Conservation (phyloP, 1,284 basidiomycete genomes). For the Sphaerobolus stellatus region DNA sequence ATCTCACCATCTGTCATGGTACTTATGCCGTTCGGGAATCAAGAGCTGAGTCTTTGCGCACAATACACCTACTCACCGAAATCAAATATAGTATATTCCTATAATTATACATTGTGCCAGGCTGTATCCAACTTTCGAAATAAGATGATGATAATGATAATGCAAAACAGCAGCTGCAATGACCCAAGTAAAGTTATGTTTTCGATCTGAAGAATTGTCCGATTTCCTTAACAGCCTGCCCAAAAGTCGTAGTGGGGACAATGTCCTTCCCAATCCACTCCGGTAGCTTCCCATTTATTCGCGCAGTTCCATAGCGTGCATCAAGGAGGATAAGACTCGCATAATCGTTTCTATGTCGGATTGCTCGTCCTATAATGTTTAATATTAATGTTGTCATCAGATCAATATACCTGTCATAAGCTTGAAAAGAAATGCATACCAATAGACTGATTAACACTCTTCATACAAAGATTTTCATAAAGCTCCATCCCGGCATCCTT, state of each 20-base stretch:
- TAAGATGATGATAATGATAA: too few species aligned
- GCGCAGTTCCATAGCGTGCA: conserved; percentile 64
- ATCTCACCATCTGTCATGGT: too few species aligned
- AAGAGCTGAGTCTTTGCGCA: too few species aligned
- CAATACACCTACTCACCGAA: too few species aligned
- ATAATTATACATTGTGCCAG: too few species aligned
- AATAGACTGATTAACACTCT: conserved; percentile 95
- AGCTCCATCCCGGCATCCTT: conserved; percentile 80
- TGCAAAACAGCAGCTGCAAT: too few species aligned
- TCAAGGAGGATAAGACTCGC: conserved; percentile 85
- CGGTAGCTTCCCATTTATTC: conserved; percentile 78
- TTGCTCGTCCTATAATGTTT: conserved; percentile 70
- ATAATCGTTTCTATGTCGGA: conserved; percentile 86
- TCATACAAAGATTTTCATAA: conserved; percentile 95
- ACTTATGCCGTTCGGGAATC: too few species aligned
- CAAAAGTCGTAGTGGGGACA: conserved; percentile 66
- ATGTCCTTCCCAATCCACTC: conserved; percentile 81
- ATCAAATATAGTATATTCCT: too few species aligned
- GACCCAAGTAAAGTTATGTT: too few species aligned
- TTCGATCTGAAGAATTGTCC: conserved; percentile 66
- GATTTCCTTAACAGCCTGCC: conserved; percentile 68
- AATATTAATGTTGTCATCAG: conserved; percentile 5
- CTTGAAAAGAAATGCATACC: conserved; percentile 48
- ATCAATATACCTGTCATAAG: too few species aligned
- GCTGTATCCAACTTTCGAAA: too few species aligned